Evolutionary conservation across 2,329 filamentous ascomycete species (phyloP).

Genomic region (Canariomyces notabilis): DNA sequence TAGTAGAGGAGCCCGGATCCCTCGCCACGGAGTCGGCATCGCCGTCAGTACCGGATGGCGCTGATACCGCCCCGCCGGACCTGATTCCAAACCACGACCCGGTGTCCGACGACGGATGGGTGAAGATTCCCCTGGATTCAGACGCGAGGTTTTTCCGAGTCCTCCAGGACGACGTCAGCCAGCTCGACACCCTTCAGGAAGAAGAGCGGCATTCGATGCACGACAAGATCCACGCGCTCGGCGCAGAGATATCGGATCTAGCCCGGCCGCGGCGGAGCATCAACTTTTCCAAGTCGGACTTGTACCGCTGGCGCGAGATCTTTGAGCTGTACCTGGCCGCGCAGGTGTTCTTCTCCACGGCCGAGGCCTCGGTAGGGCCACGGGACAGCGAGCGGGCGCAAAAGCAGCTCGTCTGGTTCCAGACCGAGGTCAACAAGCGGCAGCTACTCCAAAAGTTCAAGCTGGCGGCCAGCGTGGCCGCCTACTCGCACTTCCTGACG

Average conservation of each 20-base stretch:
- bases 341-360: slow-evolving; percentile 75
- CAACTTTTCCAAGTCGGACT: slow-evolving; percentile 57
- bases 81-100: background rate
- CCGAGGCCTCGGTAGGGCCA: slow-evolving; percentile 64
- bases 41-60: slow-evolving; percentile 2
- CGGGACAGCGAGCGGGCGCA: slow-evolving; percentile 62
- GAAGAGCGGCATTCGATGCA: slow-evolving; percentile 61
- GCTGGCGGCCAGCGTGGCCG: slow-evolving; percentile 57
- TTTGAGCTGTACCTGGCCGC: slow-evolving; percentile 78
- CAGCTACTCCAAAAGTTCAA: slow-evolving; percentile 59
- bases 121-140: slow-evolving; percentile 74
- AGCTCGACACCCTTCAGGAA: slow-evolving; percentile 63
- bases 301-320: slow-evolving; percentile 73
- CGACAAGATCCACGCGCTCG: slow-evolving; percentile 58
- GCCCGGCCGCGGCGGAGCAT: slow-evolving; percentile 51
- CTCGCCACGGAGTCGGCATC: slow-evolving; percentile 1
- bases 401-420: slow-evolving; percentile 66
- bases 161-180: slow-evolving; percentile 65
- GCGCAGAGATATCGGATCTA: slow-evolving; percentile 58
- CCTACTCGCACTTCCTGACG: slow-evolving; percentile 63
- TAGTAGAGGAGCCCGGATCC: background rate
- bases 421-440: slow-evolving; percentile 57
- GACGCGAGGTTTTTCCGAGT: slow-evolving; percentile 77
- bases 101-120: slow-evolving; percentile 29
- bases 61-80: background rate